Percentiles rank a stretch among this genome's conserved stretches.
These are phyloP conservation scores for Sporothrix pseudoabietina DNA, from an alignment of 2,329 filamentous ascomycete genomes.

Conservation along the genomic window DNA sequence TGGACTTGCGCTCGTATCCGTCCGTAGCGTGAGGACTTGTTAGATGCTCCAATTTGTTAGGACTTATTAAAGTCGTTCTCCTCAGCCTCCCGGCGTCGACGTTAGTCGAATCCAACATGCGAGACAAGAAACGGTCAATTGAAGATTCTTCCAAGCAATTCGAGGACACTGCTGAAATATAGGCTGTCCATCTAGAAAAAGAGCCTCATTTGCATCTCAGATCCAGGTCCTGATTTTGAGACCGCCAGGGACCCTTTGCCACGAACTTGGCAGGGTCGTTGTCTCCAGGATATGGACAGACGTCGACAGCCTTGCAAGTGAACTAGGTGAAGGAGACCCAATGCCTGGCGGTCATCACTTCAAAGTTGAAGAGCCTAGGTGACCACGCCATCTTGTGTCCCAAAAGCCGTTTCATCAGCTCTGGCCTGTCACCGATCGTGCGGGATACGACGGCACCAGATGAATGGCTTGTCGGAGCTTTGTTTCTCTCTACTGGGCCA, in stretches of 20 bases:
- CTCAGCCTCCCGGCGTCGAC: background rate
- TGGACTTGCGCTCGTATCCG: background rate
- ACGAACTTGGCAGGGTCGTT: conserved; percentile 1
- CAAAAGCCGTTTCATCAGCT: conserved; percentile 3
- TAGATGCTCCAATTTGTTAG: background rate
- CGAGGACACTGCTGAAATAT: background rate
- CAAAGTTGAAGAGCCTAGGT: no score
- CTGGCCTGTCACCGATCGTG: conserved; percentile 2
- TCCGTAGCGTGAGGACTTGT: background rate
- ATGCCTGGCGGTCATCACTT: background rate
- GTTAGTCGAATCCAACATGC: background rate
- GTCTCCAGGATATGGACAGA: background rate
- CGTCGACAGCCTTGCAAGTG: background rate
- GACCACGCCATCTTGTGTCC: background rate
- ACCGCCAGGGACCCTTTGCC: background rate
- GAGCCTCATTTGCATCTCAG: background rate
- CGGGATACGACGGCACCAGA: background rate
- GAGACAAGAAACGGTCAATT: background rate
- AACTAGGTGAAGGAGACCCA: background rate
- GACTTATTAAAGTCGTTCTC: background rate
- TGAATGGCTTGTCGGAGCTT: background rate
- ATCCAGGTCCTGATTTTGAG: background rate
- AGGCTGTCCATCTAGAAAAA: background rate
- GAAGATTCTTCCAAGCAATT: background rate
- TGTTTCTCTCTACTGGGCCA: background rate